Conservation (phyloP, 1,284 basidiomycete genomes). For the Papiliotrema terrestris region DNA sequence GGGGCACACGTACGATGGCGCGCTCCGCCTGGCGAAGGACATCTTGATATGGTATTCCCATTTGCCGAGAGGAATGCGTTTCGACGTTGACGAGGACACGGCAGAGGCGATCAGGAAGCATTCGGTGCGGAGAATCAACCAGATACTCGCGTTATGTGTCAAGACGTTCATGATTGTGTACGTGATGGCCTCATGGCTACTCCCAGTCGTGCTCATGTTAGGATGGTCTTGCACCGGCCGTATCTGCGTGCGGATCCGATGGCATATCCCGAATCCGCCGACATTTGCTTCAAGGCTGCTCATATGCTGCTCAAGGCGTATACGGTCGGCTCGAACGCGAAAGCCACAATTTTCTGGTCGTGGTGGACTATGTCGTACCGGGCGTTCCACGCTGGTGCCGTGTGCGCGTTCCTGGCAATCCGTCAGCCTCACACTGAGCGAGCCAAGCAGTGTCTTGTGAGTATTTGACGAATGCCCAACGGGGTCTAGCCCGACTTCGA, state of each 20-base stretch:
- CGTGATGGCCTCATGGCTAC: slow-evolving; percentile 5
- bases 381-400: slow-evolving; percentile 48
- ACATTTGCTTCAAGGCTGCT: slow-evolving; percentile 39
- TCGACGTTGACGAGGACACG: slow-evolving; percentile 35
- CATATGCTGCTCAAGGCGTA: slow-evolving; percentile 42
- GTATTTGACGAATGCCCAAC: too few species aligned
- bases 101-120: slow-evolving; percentile 20
- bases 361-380: slow-evolving; percentile 47
- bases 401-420: slow-evolving; percentile 47
- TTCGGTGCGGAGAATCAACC: slow-evolving; percentile 30
- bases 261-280: slow-evolving; percentile 46
- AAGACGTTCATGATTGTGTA: slow-evolving; percentile 48
- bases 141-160: slow-evolving; percentile 41
- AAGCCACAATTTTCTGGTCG: slow-evolving; percentile 43
- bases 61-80: slow-evolving; percentile 40
- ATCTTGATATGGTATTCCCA: slow-evolving; percentile 45
- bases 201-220: slow-evolving; percentile 6
- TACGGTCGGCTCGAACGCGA: slow-evolving; percentile 33
- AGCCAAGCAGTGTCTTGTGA: slow-evolving; percentile 40
- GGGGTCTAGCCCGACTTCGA: too few species aligned
- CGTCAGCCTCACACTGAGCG: slow-evolving; percentile 40
- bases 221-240: slow-evolving; percentile 46
- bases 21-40: slow-evolving; percentile 43
- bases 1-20: slow-evolving; percentile 44
- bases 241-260: slow-evolving; percentile 46